Percentiles rank a stretch among this genome's conserved stretches.
Evolutionary conservation across 2,329 filamentous ascomycete species (phyloP).

Genomic region (Pseudogymnoascus sp.): DNA sequence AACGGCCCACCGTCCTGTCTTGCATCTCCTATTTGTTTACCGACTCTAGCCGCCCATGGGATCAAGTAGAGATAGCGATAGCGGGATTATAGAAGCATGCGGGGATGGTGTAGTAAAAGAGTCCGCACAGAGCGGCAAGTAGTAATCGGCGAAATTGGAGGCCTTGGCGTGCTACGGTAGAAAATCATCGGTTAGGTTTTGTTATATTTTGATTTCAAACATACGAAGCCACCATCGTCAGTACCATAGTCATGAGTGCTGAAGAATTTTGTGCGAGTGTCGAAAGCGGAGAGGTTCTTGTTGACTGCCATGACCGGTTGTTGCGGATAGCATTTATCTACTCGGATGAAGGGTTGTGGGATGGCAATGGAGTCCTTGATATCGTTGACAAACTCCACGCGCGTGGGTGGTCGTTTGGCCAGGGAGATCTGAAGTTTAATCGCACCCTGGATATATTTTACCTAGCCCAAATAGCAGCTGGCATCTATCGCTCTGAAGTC

Average conservation of each 20-base stretch:
- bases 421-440: background rate
- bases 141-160: slow-evolving; percentile 17
- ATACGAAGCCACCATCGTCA: background rate
- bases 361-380: background rate
- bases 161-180: background rate
- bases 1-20: no score
- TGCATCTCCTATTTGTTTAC: no score
- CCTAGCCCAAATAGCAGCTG: background rate
- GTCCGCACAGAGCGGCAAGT: no score
- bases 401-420: background rate
- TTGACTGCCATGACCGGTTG: background rate
- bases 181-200: background rate
- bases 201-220: background rate
- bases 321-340: background rate
- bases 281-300: background rate
- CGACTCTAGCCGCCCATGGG: no score
- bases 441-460: background rate
- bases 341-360: background rate
- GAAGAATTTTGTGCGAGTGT: background rate
- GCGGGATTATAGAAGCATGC: no score
- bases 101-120: no score
- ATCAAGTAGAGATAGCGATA: no score
- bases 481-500: background rate
- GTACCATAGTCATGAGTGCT: background rate
- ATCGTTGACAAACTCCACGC: background rate